Conservation (phyloP, 2,329 filamentous ascomycete genomes). For the Hirsutella minnesotensis region DNA sequence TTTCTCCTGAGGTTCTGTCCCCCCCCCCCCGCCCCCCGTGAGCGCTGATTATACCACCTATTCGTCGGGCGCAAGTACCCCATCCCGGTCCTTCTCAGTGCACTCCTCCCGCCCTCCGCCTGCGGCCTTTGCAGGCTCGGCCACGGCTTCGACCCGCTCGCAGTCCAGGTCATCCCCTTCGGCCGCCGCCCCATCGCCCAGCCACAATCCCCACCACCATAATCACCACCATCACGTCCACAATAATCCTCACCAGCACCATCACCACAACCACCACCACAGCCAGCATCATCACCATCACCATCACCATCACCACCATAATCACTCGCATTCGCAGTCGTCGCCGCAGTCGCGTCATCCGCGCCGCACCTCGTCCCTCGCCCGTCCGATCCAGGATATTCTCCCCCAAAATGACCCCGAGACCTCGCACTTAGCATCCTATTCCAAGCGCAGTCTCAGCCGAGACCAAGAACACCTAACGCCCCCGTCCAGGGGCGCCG, state of each 20-base stretch:
- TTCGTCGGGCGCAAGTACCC: constrained; percentile 15
- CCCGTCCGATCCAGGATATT: constrained; percentile 30
- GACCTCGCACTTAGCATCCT: constrained; percentile 49
- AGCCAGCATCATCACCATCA: constrained; percentile 13
- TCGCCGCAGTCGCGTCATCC: constrained; percentile 19
- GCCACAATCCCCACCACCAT: constrained; percentile 11
- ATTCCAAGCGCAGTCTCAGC: constrained; percentile 53
- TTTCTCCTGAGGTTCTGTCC: constrained; percentile 9
- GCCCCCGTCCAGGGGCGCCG: constrained; percentile 39
- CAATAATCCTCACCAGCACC: constrained; percentile 12
- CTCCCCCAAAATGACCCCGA: constrained; percentile 60
- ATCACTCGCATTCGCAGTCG: constrained; percentile 15
- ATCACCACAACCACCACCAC: constrained; percentile 13
- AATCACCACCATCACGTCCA: constrained; percentile 13
- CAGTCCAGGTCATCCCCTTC: constrained; percentile 9
- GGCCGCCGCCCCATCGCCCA: constrained; percentile 5
- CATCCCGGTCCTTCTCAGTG: constrained; percentile 22
- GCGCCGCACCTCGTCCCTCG: constrained; percentile 27
- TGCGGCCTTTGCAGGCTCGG: constrained; percentile 9
- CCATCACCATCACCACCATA: constrained; percentile 15
- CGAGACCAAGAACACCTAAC: constrained; percentile 20
- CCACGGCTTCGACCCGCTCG: constrained; percentile 6
- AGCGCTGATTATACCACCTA: constrained; percentile 9
- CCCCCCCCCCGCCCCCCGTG: constrained; percentile 13
- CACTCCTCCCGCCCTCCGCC: constrained; percentile 18